A percentile compares a stretch with the other conserved stretches of the same genome.
phyloP scores from a whole-genome alignment of 495 filamentous ascomycete genomes.

The Neurospora sp. region DNA sequence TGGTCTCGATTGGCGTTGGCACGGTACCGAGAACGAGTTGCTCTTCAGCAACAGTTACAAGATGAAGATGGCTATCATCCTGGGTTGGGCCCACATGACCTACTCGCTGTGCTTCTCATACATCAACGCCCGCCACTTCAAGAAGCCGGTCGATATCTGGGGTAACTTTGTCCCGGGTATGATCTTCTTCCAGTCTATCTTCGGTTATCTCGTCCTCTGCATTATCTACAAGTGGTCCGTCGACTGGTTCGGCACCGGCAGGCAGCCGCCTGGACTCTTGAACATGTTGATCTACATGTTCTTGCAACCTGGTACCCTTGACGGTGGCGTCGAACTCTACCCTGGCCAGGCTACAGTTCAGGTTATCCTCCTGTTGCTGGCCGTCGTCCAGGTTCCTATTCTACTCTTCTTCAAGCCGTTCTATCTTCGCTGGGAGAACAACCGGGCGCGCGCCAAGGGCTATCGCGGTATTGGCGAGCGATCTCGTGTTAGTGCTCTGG shows the following conservation, averaged over 20 bases:
- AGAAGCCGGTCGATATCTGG: slow-evolving; percentile 86
- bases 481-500: slow-evolving; percentile 72
- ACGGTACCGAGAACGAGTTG: slow-evolving; percentile 85
- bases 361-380: slow-evolving; percentile 68
- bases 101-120: slow-evolving; percentile 90
- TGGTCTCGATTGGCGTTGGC: slow-evolving; percentile 95
- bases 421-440: slow-evolving; percentile 86
- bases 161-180: slow-evolving; percentile 96
- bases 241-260: slow-evolving; percentile 63
- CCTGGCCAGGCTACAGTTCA: slow-evolving; percentile 66
- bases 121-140: slow-evolving; percentile 90
- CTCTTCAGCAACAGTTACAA: slow-evolving; percentile 97
- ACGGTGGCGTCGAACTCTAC: slow-evolving; percentile 57
- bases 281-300: slow-evolving; percentile 99
- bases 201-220: slow-evolving; percentile 87
- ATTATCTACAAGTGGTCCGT: slow-evolving; percentile 96
- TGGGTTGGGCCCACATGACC: slow-evolving; percentile 98
- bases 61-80: slow-evolving; percentile 97
- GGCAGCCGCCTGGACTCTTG: slow-evolving; percentile 70
- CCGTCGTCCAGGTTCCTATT: slow-evolving; percentile 76
- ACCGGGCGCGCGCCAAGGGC: slow-evolving; percentile 72
- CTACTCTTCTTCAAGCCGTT: slow-evolving; percentile 92
- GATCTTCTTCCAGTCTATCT: slow-evolving; percentile 99
- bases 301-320: slow-evolving; percentile 68
- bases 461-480: slow-evolving; percentile 89